Percentiles rank a stretch among this genome's conserved stretches.
Evolutionary conservation across 2,329 filamentous ascomycete genomes (phyloP).

Genomic region (Trichophyton rubrum): DNA sequence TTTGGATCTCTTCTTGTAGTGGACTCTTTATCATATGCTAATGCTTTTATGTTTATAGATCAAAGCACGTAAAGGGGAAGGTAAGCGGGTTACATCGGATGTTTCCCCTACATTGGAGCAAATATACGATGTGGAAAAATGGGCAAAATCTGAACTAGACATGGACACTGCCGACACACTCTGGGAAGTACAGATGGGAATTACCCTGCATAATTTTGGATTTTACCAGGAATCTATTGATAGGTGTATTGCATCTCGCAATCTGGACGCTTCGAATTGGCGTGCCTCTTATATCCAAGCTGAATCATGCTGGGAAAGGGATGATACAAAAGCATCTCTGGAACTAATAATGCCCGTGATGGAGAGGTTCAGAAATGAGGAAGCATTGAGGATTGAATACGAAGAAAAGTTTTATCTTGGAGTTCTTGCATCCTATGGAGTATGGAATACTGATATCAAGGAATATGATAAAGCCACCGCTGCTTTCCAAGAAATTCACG

Average conservation of each 20-base stretch:
- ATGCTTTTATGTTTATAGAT: not conserved
- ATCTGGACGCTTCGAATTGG: slow-evolving; percentile 14
- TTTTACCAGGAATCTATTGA: slow-evolving; percentile 13
- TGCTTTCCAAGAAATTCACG: slow-evolving; percentile 10
- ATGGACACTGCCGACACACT: slow-evolving; percentile 8
- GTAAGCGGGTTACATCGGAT: not conserved
- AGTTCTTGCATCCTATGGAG: slow-evolving; percentile 6
- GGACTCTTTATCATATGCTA: not conserved
- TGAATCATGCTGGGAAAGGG: slow-evolving; percentile 8
- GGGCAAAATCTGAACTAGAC: slow-evolving; percentile 11
- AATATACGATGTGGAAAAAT: slow-evolving; percentile 11
- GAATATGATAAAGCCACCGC: slow-evolving; percentile 8
- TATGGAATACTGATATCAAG: slow-evolving; percentile 7
- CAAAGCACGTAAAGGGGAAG: not conserved
- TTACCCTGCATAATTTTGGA: slow-evolving; percentile 12
- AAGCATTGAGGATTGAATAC: slow-evolving; percentile 7
- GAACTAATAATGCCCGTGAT: slow-evolving; percentile 9
- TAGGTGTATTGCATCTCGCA: slow-evolving; percentile 15
- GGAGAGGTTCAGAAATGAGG: slow-evolving; percentile 9
- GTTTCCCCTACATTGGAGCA: slow-evolving; percentile 8
- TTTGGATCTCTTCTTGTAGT: not conserved
- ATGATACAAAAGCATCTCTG: slow-evolving; percentile 7
- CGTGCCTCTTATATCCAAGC: slow-evolving; percentile 16
- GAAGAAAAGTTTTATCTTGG: slow-evolving; percentile 9
- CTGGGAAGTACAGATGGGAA: slow-evolving; percentile 15